These are phyloP conservation scores for Stereocaulon alpinum DNA, from an alignment of 495 filamentous ascomycete genomes.

Conservation along the genomic window DNA sequence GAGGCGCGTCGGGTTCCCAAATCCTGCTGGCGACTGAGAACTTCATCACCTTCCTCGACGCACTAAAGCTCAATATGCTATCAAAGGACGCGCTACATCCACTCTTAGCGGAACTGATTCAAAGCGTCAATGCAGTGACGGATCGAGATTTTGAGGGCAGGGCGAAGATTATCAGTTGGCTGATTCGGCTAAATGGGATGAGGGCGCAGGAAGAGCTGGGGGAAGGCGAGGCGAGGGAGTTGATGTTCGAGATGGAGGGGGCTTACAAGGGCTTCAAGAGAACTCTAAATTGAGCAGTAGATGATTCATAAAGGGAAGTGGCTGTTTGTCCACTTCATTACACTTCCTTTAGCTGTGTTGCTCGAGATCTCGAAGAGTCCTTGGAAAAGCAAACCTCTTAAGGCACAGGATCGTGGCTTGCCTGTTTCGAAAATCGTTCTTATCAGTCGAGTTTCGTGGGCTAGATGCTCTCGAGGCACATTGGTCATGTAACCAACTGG, in stretches of 20 bases:
- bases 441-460: neutral
- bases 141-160: conserved; percentile 85
- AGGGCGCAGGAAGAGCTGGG: conserved; percentile 75
- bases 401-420: neutral
- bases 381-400: no score
- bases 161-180: conserved; percentile 95
- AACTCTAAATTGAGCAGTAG: conserved; percentile 40
- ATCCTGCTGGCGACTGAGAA: conserved; percentile 87
- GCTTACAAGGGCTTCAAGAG: conserved; percentile 88
- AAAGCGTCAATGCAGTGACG: conserved; percentile 91
- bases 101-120: conserved; percentile 85
- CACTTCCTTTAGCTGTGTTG: neutral
- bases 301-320: neutral
- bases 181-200: conserved; percentile 96
- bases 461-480: neutral
- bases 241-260: conserved; percentile 79
- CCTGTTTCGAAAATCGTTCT: neutral
- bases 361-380: neutral
- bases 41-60: conserved; percentile 97
- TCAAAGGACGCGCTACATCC: conserved; percentile 96
- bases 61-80: conserved; percentile 73
- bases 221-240: conserved; percentile 77
- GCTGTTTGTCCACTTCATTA: neutral
- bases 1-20: conserved; percentile 52
- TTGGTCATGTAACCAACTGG: neutral